Evolutionary conservation across 352 stramenopile genomes (phyloP), one percentile per base, ranked within the genome.

Genomic region (Lagenidium giganteum): DNA sequence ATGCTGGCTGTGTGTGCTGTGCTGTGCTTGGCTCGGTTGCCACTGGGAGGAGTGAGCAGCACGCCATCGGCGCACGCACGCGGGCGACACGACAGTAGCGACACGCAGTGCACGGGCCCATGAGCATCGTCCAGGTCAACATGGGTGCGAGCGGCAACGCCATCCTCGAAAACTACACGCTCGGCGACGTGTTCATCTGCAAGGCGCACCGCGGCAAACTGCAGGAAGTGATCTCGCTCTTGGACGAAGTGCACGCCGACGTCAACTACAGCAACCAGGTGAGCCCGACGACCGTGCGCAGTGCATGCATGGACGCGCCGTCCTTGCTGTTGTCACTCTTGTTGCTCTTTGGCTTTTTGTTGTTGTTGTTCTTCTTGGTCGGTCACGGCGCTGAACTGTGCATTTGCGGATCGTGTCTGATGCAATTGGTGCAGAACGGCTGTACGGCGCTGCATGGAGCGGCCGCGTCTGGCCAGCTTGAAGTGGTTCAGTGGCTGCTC

Each of bases 211-310:
- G 81, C 37, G 81, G 81, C 21, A 93, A 93, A 60, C 63, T 89
- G 27, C 67, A 83, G 46, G 81, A 93, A 51, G 61, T 91, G 26
- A 61, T 73, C 26, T 81, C 84, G 51, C 63, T 93, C 31, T 50
- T 93, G 20, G 61, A 91, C 28, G 68, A 83, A 25, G 60, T 91
- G 36, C 67, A 78, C 35, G 74, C 81, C 22, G 81, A 93, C 54
- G 61, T 93, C 53, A 93, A 91, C 51, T 93, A 87, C 68, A 64
- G 75, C 58, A 93, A 93, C 59, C 74, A 90, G 77, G 81, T 79
- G 28, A 17, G 17, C 11, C 20, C 16, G n/a, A 29, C 24, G 9
- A 34, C 16, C 8, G 24, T 14, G 38, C 36, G 28, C 30, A 17
- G 14, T 24, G 8, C 21, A 11, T 31, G 8, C 13, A 3, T 32